Percentiles rank a stretch among this genome's conserved stretches.
These are phyloP conservation scores for Neonectria sp. DNA, from an alignment of 2,329 filamentous ascomycete species.

Conservation along the genomic window DNA sequence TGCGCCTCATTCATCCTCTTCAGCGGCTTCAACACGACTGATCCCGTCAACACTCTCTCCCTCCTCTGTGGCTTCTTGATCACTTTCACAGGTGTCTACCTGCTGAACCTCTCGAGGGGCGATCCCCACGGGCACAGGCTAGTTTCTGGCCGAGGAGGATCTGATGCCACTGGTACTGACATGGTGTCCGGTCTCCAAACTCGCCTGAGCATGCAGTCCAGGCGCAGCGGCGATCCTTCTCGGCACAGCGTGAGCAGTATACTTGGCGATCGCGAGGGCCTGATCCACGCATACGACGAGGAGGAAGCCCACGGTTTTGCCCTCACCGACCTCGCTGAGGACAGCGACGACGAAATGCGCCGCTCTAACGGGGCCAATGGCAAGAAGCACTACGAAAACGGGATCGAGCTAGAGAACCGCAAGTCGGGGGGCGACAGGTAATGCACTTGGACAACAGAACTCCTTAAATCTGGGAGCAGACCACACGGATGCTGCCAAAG, in stretches of 20 bases:
- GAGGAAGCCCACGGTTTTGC: constrained; percentile 83
- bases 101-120: constrained; percentile 93
- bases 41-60: constrained; percentile 92
- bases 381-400: constrained; percentile 57
- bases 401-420: constrained; percentile 67
- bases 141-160: constrained; percentile 72
- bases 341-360: constrained; percentile 75
- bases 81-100: constrained; percentile 95
- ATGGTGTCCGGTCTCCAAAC: constrained; percentile 92
- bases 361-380: constrained; percentile 59
- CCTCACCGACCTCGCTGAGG: constrained; percentile 83
- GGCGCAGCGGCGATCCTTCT: constrained; percentile 79
- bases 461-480: constrained; percentile 24
- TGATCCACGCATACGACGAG: constrained; percentile 92
- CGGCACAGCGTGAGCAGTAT: constrained; percentile 76
- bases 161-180: constrained; percentile 91
- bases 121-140: constrained; percentile 86
- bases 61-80: constrained; percentile 93
- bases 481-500: constrained; percentile 20
- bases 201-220: constrained; percentile 91
- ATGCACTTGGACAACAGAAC: constrained; percentile 39
- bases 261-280: constrained; percentile 80
- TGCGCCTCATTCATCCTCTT: constrained; percentile 97
- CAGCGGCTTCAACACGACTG: constrained; percentile 94
- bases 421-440: constrained; percentile 58